Conservation (phyloP, 768 basidiomycete species). For the Lanmaoa pseudosensibilis region DNA sequence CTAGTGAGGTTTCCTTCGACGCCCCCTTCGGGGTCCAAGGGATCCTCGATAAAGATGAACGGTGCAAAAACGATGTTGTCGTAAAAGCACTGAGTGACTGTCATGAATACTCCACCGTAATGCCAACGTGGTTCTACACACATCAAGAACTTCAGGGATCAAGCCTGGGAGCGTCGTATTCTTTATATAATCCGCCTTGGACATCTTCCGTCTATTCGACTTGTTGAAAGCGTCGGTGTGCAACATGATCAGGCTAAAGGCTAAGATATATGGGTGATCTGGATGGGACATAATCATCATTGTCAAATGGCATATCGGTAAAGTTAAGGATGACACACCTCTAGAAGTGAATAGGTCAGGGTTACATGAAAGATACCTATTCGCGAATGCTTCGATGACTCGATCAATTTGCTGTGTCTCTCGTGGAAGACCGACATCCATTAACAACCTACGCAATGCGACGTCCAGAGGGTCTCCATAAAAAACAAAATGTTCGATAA, state of each 20-base stretch:
- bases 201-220: slow-evolving; percentile 97
- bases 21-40: slow-evolving; percentile 60
- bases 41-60: slow-evolving; percentile 95
- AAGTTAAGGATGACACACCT: slow-evolving; percentile 45
- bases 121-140: slow-evolving; percentile 37
- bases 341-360: slow-evolving; percentile 73
- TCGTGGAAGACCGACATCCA: slow-evolving; percentile 87
- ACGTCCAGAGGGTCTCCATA: slow-evolving; percentile 82
- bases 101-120: slow-evolving; percentile 3
- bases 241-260: slow-evolving; percentile 97
- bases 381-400: slow-evolving; percentile 93
- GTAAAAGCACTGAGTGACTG: slow-evolving; percentile 71
- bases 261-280: slow-evolving; percentile 95
- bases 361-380: slow-evolving; percentile 81
- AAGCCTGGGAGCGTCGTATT: slow-evolving; percentile 90
- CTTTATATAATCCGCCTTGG: slow-evolving; percentile 88
- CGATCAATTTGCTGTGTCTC: slow-evolving; percentile 99
- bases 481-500: slow-evolving; percentile 80
- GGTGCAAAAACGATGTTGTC: slow-evolving; percentile 97
- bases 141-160: slow-evolving; percentile 80
- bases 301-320: not conserved
- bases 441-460: slow-evolving; percentile 83
- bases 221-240: slow-evolving; percentile 99
- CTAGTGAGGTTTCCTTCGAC: slow-evolving; percentile 43
- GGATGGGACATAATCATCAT: slow-evolving; percentile 1